phyloP scores from a whole-genome alignment of 768 basidiomycete genomes.

The Royoungia palumana region DNA sequence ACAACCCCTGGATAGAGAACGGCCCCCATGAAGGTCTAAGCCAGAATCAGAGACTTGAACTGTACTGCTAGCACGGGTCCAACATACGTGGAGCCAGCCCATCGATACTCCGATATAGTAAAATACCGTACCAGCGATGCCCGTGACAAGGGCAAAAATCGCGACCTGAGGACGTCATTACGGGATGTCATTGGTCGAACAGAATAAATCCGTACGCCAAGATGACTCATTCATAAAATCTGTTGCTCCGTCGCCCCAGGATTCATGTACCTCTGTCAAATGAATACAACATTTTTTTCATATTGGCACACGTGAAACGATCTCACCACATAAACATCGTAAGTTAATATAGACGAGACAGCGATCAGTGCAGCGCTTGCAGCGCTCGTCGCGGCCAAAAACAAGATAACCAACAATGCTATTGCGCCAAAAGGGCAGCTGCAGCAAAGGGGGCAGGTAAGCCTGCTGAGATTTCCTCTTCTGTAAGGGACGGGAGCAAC shows the following conservation, averaged over 20 bases:
- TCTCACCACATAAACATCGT: slow-evolving; percentile 76
- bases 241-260: slow-evolving; percentile 73
- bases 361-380: slow-evolving; percentile 91
- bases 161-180: slow-evolving; percentile 45
- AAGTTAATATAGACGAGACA: slow-evolving; percentile 78
- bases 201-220: slow-evolving; percentile 43
- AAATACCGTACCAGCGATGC: slow-evolving; percentile 77
- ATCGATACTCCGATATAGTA: slow-evolving; percentile 88
- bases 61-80: neutral
- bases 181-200: neutral
- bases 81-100: slow-evolving; percentile 87
- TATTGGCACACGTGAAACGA: neutral
- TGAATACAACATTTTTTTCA: neutral
- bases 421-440: slow-evolving; percentile 79
- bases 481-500: slow-evolving; percentile 41
- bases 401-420: slow-evolving; percentile 75
- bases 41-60: neutral
- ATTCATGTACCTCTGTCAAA: slow-evolving; percentile 67
- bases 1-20: slow-evolving; percentile 82
- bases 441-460: slow-evolving; percentile 84
- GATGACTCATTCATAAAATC: slow-evolving; percentile 66
- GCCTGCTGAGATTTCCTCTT: slow-evolving; percentile 80
- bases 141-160: slow-evolving; percentile 74
- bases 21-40: slow-evolving; percentile 83
- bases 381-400: slow-evolving; percentile 83